A percentile compares a stretch with the other conserved stretches of the same genome.
Evolutionary conservation across 2,329 filamentous ascomycete genomes (phyloP).

Genomic region (Fusarium miscanthi): DNA sequence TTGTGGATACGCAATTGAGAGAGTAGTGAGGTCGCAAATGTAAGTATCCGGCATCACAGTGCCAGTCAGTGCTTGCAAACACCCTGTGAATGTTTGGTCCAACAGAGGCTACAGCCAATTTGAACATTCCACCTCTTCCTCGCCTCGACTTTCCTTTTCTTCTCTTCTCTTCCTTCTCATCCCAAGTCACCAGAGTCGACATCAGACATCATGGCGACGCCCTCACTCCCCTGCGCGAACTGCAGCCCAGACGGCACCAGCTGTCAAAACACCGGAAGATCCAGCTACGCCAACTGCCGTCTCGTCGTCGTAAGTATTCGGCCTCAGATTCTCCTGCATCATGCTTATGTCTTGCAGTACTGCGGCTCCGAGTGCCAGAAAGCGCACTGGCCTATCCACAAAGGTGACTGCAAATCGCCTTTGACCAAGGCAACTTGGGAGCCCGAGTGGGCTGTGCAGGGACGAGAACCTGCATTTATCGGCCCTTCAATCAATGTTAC

Average conservation of each 20-base stretch:
- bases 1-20: background rate
- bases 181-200: too few relatives aligned
- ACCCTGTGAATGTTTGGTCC: background rate
- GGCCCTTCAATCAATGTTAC: accelerated
- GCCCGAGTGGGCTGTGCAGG: background rate
- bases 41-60: background rate
- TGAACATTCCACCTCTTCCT: too few relatives aligned
- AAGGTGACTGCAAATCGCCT: background rate
- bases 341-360: background rate
- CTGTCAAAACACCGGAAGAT: background rate
- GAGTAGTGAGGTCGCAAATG: background rate
- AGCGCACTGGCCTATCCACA: background rate
- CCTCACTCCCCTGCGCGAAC: background rate
- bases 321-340: background rate
- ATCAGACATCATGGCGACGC: background rate
- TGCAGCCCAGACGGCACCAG: accelerated
- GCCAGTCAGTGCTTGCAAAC: background rate
- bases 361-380: slow-evolving; percentile 11
- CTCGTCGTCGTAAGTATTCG: background rate
- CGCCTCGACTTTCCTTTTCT: background rate
- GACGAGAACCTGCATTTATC: background rate
- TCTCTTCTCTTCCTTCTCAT: too few relatives aligned
- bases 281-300: background rate
- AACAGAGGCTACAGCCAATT: too few relatives aligned
- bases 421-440: background rate